Percentiles rank a stretch among this genome's conserved stretches.
Evolutionary conservation across 2,329 filamentous ascomycete genomes (phyloP).

Genomic region (Aspergillus thermomutatus): DNA sequence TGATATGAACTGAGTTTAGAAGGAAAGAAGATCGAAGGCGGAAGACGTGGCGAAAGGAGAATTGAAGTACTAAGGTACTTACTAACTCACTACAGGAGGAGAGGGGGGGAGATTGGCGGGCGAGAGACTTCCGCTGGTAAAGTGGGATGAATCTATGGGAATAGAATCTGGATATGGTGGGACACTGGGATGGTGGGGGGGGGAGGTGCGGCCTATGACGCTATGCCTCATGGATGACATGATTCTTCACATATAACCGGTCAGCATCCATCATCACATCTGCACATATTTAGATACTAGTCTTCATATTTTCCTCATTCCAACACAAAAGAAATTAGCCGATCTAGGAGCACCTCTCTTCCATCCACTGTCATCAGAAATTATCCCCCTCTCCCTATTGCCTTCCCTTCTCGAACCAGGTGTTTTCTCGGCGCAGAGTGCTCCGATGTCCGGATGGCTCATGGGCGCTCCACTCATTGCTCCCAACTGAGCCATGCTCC

Average conservation of each 20-base stretch:
- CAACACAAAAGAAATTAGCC: not conserved
- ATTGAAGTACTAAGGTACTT: not conserved
- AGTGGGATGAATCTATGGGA: not conserved
- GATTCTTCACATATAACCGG: not conserved
- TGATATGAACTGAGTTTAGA: not conserved
- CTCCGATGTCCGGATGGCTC: conserved; percentile 20
- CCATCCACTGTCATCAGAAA: not conserved
- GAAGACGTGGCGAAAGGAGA: not conserved
- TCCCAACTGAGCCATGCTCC: not conserved
- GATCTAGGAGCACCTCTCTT: not conserved
- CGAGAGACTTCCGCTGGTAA: not conserved
- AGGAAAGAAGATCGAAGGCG: not conserved
- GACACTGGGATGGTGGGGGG: not conserved
- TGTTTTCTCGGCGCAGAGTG: conserved; percentile 29
- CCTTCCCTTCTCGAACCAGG: not conserved
- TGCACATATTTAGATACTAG: not conserved
- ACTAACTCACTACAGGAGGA: not conserved
- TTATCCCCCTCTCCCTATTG: not conserved
- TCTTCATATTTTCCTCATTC: not conserved
- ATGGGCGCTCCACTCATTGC: conserved; percentile 5
- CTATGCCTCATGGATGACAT: not conserved
- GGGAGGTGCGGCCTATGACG: too few relatives aligned
- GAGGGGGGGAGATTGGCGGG: not conserved
- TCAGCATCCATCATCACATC: not conserved
- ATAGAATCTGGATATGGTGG: not conserved